Evolutionary conservation across 2,329 filamentous ascomycete genomes (phyloP), one percentile per base, ranked within the genome.

Genomic region (Huntiella omanensis): DNA sequence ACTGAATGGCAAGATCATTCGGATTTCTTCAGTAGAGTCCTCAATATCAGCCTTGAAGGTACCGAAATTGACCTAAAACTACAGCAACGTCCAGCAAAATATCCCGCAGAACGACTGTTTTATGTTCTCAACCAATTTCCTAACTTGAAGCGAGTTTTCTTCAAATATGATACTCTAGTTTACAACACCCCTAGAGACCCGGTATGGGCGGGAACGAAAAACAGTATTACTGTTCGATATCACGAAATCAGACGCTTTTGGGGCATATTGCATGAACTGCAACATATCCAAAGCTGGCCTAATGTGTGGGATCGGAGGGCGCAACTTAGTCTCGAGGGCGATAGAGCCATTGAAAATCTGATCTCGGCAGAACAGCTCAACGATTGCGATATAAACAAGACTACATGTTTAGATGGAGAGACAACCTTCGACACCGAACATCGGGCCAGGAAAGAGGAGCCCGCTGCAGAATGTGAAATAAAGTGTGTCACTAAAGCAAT

Each of bases 121-220:
- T 34, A 10, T 6, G 43, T 49, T 15, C 28, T 49, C 11, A 36
- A 43, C 33, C 28, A 15, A 7, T 49, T 49, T 28, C 34, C 39
- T 4, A 33, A 33, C 10, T 36, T 49, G 3, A 46, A 49, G 34
- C 40, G 46, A 15, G 39, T 49, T 3, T 49, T 49, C 28, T 35
- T 17, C 4, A 17, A 17, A 17, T 11, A 3, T 17, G 3, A 17
- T 3, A 3, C 2, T 17, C 4, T 17, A 3, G 4, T 4, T 17
- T 17, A 17, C 16, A 17, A 17, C 16, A 17, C 16, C 16, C 16
- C 16, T 3, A 15, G 17, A 11, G 19, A 35, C 10, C 22, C 8
- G 5, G 4, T 28, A 28, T 28, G 22, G 34, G 43, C 17, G 37
- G 17, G n/a, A 35, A 35, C 11, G 43, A 43, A 44, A 45, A 46